Evolutionary conservation across 2,329 filamentous ascomycete genomes (phyloP), one percentile per base, ranked within the genome.

Genomic region (Colletotrichum chrysophilum): DNA sequence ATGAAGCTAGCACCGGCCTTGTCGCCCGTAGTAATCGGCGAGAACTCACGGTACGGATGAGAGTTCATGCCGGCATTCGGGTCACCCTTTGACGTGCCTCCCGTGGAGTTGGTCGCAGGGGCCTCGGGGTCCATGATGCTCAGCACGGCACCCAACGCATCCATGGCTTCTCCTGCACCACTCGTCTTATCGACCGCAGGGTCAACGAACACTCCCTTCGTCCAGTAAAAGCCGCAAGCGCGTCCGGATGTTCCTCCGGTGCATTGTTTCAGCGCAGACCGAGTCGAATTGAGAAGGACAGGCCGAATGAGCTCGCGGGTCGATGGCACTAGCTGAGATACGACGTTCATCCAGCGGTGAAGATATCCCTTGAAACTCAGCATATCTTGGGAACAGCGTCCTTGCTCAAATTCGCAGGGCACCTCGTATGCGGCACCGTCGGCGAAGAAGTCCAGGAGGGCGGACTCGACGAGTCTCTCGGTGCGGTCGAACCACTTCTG

Each of bases 301-400:
- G 91, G 88, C 74, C 90, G 84, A 78, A 95, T 92, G 18, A 81
- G 84, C 3, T 88, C 84, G 34, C 84, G 83, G 0, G 90, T 92
- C 62, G 88, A 88, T 0, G 93, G 93, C 0, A 91, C 92, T 12
- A 95, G 74, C 77, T 93, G 88, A 3, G 91, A 89, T 1, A 90
- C 88, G 24, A 89, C 87, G 4, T 90, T 87, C 79, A 95, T 86
- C 91, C 93, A 94, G 55, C 92, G 89, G 78, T 92, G 88, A 18
- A 94, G 86, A 72, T 93, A 92, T 36, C 93, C 93, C 83, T 95
- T 95, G 89, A 94, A 96, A 2, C 91, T 91, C 74, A 91, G 85
- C 87, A 95, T 94, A 79, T 96, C 95, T 61, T 90, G 88, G 73
- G 93, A 92, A 86, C 94, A 96, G 30, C 85, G 88, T 21, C 81